These are phyloP conservation scores for Isatis tinctoria DNA, from an alignment of 345 rosid species.

Conservation along the genomic window DNA sequence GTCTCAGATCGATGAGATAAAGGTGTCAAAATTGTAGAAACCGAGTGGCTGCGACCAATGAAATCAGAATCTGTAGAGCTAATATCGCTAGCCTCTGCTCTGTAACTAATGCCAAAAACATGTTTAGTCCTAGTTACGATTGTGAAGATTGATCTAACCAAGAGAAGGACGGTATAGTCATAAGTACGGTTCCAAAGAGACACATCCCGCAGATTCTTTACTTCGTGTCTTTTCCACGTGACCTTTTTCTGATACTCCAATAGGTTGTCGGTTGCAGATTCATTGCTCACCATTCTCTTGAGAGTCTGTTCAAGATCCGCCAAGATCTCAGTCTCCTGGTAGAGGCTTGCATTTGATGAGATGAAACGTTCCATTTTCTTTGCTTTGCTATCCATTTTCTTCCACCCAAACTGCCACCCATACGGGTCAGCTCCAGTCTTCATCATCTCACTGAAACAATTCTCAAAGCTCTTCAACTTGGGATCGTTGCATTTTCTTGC, in stretches of 20 bases:
- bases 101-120: constrained; percentile 60
- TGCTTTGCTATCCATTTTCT: constrained; percentile 80
- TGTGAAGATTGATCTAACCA: constrained; percentile 82
- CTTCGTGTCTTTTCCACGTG: constrained; percentile 80
- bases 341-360: constrained; percentile 60
- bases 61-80: constrained; percentile 48
- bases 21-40: constrained; percentile 59
- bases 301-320: constrained; percentile 72
- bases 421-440: constrained; percentile 56
- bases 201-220: constrained; percentile 59
- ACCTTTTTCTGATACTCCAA: constrained; percentile 71
- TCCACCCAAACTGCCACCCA: constrained; percentile 65
- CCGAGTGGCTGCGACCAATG: constrained; percentile 58
- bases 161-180: constrained; percentile 64
- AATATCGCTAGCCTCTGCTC: constrained; percentile 39
- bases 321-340: constrained; percentile 91
- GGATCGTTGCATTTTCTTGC: constrained; percentile 67
- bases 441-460: constrained; percentile 51
- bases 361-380: constrained; percentile 87
- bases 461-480: constrained; percentile 58
- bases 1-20: constrained; percentile 49
- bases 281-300: constrained; percentile 61
- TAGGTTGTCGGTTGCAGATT: constrained; percentile 52
- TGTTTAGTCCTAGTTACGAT: constrained; percentile 55
- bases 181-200: constrained; percentile 89